Percentiles rank a stretch among this genome's conserved stretches.
Evolutionary conservation across 768 basidiomycete genomes (phyloP).

Genomic region (Rhizopogon sp.): DNA sequence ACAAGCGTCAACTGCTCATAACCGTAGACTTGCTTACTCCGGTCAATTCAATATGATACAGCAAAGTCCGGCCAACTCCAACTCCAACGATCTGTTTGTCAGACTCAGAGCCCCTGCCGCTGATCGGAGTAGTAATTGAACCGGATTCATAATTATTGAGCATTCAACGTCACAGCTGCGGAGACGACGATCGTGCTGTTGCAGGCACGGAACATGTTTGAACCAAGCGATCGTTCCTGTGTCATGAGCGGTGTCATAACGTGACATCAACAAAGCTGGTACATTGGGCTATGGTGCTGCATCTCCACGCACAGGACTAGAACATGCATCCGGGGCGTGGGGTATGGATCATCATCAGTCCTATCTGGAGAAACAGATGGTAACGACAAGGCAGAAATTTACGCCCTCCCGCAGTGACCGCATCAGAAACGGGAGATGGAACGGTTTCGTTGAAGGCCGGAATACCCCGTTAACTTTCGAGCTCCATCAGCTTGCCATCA

Average conservation of each 20-base stretch:
- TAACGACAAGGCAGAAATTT: background rate
- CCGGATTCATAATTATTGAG: background rate
- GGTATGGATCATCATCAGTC: background rate
- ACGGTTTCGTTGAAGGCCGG: background rate
- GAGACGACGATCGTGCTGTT: background rate
- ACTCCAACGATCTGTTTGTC: background rate
- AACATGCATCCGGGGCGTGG: conserved; percentile 1
- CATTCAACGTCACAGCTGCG: background rate
- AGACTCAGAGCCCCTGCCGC: background rate
- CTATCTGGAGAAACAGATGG: background rate
- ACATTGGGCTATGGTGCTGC: background rate
- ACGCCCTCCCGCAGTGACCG: background rate
- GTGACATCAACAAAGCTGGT: background rate
- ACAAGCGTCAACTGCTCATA: background rate
- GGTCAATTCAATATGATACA: background rate
- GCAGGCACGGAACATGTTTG: conserved; percentile 1
- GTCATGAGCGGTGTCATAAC: background rate
- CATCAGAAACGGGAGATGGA: background rate
- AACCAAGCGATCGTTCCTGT: background rate
- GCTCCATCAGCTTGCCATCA: too few species aligned
- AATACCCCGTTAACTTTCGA: background rate
- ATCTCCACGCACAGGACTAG: background rate
- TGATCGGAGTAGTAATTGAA: background rate
- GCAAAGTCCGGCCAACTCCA: background rate
- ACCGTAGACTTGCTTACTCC: background rate